Evolutionary conservation across 2,329 filamentous ascomycete genomes (phyloP).

Genomic region (Acephala macrosclerotiorum): DNA sequence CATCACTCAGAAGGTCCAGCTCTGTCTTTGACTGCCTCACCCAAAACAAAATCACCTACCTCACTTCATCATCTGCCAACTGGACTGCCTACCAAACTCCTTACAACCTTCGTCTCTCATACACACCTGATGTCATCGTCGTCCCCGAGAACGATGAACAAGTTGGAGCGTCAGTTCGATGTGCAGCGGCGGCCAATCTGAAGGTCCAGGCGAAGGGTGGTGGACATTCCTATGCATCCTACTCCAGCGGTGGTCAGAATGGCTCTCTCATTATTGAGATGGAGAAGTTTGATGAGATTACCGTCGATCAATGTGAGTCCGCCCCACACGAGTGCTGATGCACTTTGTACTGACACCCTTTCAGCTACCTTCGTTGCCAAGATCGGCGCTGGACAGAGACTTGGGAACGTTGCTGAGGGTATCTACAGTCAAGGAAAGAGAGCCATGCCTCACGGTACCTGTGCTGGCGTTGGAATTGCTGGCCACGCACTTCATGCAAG

Average conservation of each 20-base stretch:
- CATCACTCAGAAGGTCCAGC: neutral
- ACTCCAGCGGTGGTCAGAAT: conserved; percentile 53
- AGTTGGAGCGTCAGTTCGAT: conserved; percentile 54
- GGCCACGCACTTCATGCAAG: conserved; percentile 52
- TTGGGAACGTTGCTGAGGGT: conserved; percentile 52
- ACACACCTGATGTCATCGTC: conserved; percentile 33
- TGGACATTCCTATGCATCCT: conserved; percentile 63
- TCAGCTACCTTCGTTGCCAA: conserved; percentile 32
- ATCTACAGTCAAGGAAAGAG: conserved; percentile 46
- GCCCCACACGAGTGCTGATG: neutral
- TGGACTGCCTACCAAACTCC: conserved; percentile 29
- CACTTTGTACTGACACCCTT: neutral
- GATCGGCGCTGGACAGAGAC: conserved; percentile 50
- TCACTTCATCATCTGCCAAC: conserved; percentile 24
- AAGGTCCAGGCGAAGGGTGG: conserved; percentile 60
- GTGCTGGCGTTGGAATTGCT: conserved; percentile 53
- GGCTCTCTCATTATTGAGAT: conserved; percentile 63
- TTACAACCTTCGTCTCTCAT: conserved; percentile 37
- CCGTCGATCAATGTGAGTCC: conserved; percentile 51
- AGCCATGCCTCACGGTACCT: conserved; percentile 54
- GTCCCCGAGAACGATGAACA: conserved; percentile 42
- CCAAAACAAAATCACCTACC: conserved; percentile 24
- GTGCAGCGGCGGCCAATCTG: conserved; percentile 50
- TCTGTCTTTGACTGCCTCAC: conserved; percentile 28
- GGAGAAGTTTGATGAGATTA: conserved; percentile 58